phyloP scores from a whole-genome alignment of 148 eudicot genomes.

The Agrostemma githago region DNA sequence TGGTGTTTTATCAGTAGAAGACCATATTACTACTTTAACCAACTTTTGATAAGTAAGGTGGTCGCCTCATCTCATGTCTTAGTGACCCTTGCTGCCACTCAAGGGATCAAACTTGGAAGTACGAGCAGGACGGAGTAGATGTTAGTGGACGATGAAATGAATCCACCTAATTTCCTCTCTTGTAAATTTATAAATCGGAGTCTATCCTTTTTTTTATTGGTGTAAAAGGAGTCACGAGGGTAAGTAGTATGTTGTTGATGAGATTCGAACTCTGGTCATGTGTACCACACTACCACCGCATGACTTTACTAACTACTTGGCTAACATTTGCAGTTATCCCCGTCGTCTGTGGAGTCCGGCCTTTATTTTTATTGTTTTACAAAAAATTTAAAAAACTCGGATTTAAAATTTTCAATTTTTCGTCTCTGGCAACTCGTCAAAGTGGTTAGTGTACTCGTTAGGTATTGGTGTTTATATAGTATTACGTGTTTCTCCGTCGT shows the following conservation, averaged over 20 bases:
- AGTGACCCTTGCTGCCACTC: constrained; percentile 34
- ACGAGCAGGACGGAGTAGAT: constrained; percentile 22
- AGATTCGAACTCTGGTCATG: too few relatives aligned
- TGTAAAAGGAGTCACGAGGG: too few relatives aligned
- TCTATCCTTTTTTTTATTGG: not conserved
- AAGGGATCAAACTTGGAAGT: constrained; percentile 33
- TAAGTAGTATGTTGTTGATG: too few relatives aligned
- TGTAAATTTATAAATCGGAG: constrained; percentile 8
- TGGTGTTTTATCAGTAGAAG: not conserved
- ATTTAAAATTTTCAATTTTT: not conserved
- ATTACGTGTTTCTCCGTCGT: not conserved
- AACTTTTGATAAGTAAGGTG: constrained; percentile 4
- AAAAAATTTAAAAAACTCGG: too few relatives aligned
- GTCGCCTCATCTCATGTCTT: constrained; percentile 22
- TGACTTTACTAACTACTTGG: too few relatives aligned
- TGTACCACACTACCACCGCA: too few relatives aligned
- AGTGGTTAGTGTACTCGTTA: too few relatives aligned
- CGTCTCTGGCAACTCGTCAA: not conserved
- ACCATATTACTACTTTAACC: constrained; percentile 17
- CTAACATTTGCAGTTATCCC: constrained; percentile 6
- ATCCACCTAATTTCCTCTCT: constrained; percentile 22
- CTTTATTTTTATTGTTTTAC: constrained; percentile 5
- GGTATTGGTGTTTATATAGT: too few relatives aligned
- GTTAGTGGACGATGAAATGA: constrained; percentile 33
- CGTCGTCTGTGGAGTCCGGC: constrained; percentile 8